Percentiles rank a stretch among this genome's conserved stretches.
phyloP scores from a whole-genome alignment of 306 rosid genomes.

The cucumber (Cucumis sativus) region DNA sequence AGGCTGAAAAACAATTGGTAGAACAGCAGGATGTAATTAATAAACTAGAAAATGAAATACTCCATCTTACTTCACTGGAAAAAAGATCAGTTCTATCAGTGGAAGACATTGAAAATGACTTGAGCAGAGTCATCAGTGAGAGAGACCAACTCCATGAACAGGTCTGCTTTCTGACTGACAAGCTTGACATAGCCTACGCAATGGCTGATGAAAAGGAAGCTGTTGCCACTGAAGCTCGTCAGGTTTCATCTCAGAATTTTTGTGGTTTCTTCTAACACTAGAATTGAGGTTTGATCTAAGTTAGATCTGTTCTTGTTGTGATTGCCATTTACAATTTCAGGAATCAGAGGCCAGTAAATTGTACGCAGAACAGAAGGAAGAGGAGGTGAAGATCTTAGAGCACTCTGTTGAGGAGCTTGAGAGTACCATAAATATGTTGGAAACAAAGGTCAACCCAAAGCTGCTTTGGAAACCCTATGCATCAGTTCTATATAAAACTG shows the following conservation, averaged over 20 bases:
- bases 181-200: slow-evolving; percentile 70
- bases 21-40: slow-evolving; percentile 66
- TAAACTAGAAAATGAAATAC: slow-evolving; percentile 68
- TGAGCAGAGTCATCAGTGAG: slow-evolving; percentile 39
- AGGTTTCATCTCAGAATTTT: slow-evolving; percentile 36
- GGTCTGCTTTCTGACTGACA: slow-evolving; percentile 42
- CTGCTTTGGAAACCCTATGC: background rate
- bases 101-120: slow-evolving; percentile 51
- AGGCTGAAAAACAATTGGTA: slow-evolving; percentile 51
- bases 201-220: slow-evolving; percentile 90
- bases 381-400: slow-evolving; percentile 88
- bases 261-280: slow-evolving; percentile 9
- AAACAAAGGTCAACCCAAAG: slow-evolving; percentile 53
- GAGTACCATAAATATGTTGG: slow-evolving; percentile 78
- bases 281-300: background rate
- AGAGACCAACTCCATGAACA: slow-evolving; percentile 68
- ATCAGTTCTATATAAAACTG: background rate
- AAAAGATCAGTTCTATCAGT: slow-evolving; percentile 36
- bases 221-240: slow-evolving; percentile 60
- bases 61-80: slow-evolving; percentile 53
- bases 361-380: slow-evolving; percentile 84
- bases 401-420: slow-evolving; percentile 92
- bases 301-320: background rate
- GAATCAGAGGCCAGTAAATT: slow-evolving; percentile 73
- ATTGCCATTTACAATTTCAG: slow-evolving; percentile 23